Evolutionary conservation across 495 filamentous ascomycete genomes (phyloP).

Genomic region (Wilcoxina mikolae): DNA sequence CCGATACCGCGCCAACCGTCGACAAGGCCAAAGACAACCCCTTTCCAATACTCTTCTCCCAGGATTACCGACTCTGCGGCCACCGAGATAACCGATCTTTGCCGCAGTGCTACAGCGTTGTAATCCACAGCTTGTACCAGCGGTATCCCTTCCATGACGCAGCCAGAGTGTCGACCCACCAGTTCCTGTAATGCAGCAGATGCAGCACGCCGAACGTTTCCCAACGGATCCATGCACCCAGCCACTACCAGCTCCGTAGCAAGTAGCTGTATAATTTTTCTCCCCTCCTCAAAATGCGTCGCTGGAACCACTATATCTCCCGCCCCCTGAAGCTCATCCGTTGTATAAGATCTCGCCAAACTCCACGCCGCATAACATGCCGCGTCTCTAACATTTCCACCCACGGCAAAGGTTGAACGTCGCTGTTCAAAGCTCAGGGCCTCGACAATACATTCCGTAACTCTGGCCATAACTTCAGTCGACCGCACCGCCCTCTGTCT

Average conservation of each 20-base stretch:
- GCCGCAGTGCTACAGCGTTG: slow-evolving; percentile 75
- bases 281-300: slow-evolving; percentile 23
- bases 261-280: slow-evolving; percentile 55
- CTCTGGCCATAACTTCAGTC: slow-evolving; percentile 17
- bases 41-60: slow-evolving; percentile 51
- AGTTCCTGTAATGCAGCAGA: slow-evolving; percentile 91
- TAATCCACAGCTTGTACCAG: slow-evolving; percentile 86
- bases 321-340: slow-evolving; percentile 55
- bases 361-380: slow-evolving; percentile 94
- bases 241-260: slow-evolving; percentile 65
- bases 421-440: slow-evolving; percentile 68
- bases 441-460: slow-evolving; percentile 16
- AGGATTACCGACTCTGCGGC: slow-evolving; percentile 50
- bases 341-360: slow-evolving; percentile 72
- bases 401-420: slow-evolving; percentile 65
- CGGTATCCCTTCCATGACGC: slow-evolving; percentile 60
- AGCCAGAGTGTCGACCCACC: slow-evolving; percentile 81
- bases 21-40: slow-evolving; percentile 54
- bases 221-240: slow-evolving; percentile 74
- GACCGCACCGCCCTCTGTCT: slow-evolving; percentile 24
- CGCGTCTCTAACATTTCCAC: slow-evolving; percentile 88
- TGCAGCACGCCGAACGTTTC: slow-evolving; percentile 81
- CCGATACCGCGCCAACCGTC: slow-evolving; percentile 69
- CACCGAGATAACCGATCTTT: slow-evolving; percentile 63
- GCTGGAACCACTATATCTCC: slow-evolving; percentile 62